Conservation (phyloP, 495 filamentous ascomycete genomes). For the Tricharina praecox region DNA sequence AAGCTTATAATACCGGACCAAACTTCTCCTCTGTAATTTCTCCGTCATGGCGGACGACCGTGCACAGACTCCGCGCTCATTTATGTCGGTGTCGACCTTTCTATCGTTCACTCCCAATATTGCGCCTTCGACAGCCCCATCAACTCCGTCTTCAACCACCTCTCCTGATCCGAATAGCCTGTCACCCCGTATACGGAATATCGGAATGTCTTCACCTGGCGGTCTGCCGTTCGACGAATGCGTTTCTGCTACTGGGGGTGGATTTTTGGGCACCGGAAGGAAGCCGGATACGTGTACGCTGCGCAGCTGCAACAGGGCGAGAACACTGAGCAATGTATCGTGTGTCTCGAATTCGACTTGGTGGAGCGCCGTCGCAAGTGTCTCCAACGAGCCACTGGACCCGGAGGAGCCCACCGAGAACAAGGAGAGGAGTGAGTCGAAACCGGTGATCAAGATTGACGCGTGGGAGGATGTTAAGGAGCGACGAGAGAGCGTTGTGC, state of each 20-base stretch:
- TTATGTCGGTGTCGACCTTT: constrained; percentile 1
- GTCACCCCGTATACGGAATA: too few relatives aligned
- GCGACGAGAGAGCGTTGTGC: not conserved
- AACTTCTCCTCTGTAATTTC: too few relatives aligned
- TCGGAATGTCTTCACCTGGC: too few relatives aligned
- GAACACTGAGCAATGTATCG: constrained; percentile 5
- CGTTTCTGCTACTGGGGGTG: too few relatives aligned
- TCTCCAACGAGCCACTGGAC: not conserved
- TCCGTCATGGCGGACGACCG: constrained; percentile 3
- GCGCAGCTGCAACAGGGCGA: not conserved
- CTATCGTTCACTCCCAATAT: not conserved
- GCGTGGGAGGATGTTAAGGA: not conserved
- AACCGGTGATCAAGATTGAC: too few relatives aligned
- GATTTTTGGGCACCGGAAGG: not conserved
- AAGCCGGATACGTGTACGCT: constrained; percentile 1
- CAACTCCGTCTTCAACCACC: too few relatives aligned
- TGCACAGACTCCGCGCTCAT: constrained; percentile 2
- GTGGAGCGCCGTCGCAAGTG: constrained; percentile 5
- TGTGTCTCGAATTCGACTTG: constrained; percentile 2
- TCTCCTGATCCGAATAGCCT: too few relatives aligned
- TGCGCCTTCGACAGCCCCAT: too few relatives aligned
- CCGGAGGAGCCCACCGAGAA: too few relatives aligned
- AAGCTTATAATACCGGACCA: too few relatives aligned
- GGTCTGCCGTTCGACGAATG: too few relatives aligned
- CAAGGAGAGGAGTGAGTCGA: too few relatives aligned